Evolutionary conservation across 345 rosid species (phyloP).

Genomic region (Hypericum perforatum): DNA sequence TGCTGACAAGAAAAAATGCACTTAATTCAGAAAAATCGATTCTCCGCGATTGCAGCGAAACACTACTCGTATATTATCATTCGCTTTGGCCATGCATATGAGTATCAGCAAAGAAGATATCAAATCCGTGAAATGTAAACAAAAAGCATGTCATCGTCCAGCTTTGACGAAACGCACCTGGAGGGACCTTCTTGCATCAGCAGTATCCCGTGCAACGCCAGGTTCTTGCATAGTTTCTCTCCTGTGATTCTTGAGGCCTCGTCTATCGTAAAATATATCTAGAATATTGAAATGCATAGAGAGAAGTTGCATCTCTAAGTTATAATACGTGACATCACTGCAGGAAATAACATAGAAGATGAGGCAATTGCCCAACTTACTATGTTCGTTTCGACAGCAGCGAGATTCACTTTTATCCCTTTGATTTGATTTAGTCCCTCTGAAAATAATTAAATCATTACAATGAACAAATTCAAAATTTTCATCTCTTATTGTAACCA

Average conservation of each 20-base stretch:
- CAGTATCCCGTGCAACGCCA: conserved; percentile 60
- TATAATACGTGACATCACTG: no score
- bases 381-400: conserved; percentile 78
- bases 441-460: conserved; percentile 15
- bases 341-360: neutral
- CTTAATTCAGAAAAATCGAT: neutral
- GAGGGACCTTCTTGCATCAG: conserved; percentile 45
- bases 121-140: neutral
- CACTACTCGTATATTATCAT: no score
- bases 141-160: neutral
- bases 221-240: conserved; percentile 44
- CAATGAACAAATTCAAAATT: neutral
- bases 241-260: conserved; percentile 42
- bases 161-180: conserved; percentile 34
- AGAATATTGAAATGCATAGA: conserved; percentile 5
- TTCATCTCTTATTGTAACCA: neutral
- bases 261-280: conserved; percentile 55
- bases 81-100: no score
- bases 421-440: conserved; percentile 68
- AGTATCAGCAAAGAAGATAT: no score
- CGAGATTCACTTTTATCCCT: conserved; percentile 50
- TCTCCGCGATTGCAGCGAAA: no score
- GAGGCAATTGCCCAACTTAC: conserved; percentile 36
- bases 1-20: conserved; percentile 30
- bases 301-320: neutral